Evolutionary conservation across 2,329 filamentous ascomycete genomes (phyloP).

Genomic region (Aspergillus pseudoglaucus): DNA sequence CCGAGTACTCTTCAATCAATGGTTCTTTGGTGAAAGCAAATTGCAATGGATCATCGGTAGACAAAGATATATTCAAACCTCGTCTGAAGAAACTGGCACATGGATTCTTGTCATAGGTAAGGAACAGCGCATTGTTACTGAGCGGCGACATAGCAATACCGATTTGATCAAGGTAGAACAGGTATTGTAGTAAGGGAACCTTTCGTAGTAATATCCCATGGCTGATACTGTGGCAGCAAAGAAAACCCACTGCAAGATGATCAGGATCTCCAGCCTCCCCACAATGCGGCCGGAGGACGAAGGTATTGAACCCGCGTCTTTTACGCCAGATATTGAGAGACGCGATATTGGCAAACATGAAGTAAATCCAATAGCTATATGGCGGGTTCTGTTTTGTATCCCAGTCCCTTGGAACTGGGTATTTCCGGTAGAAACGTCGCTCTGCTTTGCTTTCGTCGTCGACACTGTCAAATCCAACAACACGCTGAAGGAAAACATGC

Average conservation of each 20-base stretch:
- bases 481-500: slow-evolving; percentile 87
- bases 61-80: slow-evolving; percentile 90
- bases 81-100: slow-evolving; percentile 94
- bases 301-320: slow-evolving; percentile 89
- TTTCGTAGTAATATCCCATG: slow-evolving; percentile 90
- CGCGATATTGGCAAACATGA: slow-evolving; percentile 86
- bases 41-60: slow-evolving; percentile 92
- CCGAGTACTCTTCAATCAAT: slow-evolving; percentile 94
- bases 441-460: slow-evolving; percentile 98
- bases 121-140: slow-evolving; percentile 93
- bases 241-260: slow-evolving; percentile 81
- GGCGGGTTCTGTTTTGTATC: slow-evolving; percentile 90
- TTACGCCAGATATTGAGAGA: slow-evolving; percentile 90
- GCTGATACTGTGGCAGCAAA: slow-evolving; percentile 95
- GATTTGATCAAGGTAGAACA: slow-evolving; percentile 97
- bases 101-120: slow-evolving; percentile 94
- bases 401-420: slow-evolving; percentile 84
- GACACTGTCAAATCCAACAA: slow-evolving; percentile 95
- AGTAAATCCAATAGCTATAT: slow-evolving; percentile 99
- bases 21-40: slow-evolving; percentile 99
- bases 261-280: slow-evolving; percentile 96
- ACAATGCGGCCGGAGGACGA: slow-evolving; percentile 86
- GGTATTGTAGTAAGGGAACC: slow-evolving; percentile 88
- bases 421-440: slow-evolving; percentile 89
- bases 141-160: slow-evolving; percentile 99